Base-by-base conservation (phyloP, 73 alveolate genomes). In the Loxodes magnus region DNA sequence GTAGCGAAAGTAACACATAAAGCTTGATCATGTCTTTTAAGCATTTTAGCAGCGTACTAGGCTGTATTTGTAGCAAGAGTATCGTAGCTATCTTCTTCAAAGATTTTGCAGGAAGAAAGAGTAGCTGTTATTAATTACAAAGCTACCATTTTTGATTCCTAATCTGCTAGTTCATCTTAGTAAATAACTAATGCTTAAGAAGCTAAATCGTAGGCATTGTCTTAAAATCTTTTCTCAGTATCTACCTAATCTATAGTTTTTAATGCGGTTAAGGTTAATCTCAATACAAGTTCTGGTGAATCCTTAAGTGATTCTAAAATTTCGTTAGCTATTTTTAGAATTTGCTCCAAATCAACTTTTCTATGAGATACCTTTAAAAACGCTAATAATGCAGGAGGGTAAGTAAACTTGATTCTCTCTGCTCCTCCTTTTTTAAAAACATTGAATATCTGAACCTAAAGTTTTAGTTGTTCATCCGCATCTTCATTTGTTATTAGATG, bases 351-450 rank as follows among this genome's bases (percentile, higher is more conserved):
- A 27, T 15, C 31, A 22, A 14, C 39, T 28, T 28, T 57, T 67
- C 7, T 9, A 16, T 15, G 43, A 33, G 36, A 59, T 54, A 33
- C 68, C 58, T 49, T 79, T 51, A 68, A 51, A 3, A 75, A 59
- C 5, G 94, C 84, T 67, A 81, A 85, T 4, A 81, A 62, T 55
- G 87, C 48, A 2, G 94, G 56, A 9, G 98, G 98, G 33, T 67
- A 70, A 1, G 97, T 82, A 62, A 56, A 91, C 61, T 67, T 79
- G 67, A 81, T 79, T 61, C 97, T 59, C 49, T 64, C 71, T 16
- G 52, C 38, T 5, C 95, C 98, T 38, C 98, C 98, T 63, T 79
- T 68, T 21, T 69, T 43, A 57, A 88, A 82, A 36, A 53, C 59
- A 22, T 70, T 61, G 35, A 75, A 77, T 56, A 91, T 79, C 49